Base-by-base conservation (phyloP, 1,139 yeast genomes). In the Saccharomyces hybrid region DNA sequence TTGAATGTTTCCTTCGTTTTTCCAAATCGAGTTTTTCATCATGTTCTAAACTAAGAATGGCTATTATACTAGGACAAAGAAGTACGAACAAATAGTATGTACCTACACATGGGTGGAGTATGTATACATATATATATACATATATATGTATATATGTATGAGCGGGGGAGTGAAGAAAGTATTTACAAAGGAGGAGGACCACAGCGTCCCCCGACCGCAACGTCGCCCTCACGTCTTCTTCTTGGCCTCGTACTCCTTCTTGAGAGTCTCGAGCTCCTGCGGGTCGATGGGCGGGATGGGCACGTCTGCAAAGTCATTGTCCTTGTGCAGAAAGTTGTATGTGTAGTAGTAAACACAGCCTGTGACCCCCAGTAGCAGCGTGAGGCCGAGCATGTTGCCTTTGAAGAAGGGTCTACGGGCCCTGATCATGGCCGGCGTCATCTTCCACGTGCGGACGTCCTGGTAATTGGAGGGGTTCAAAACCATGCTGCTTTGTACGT, bases 241-340 rank as follows among this genome's bases (percentile, higher is more conserved):
- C 51, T 80, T 84, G 51, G 54, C 55, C 53, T 64, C 68, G 64
- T 85, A 85, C 68, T 88, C 93, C 67, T 78, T 76, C 70, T 79
- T 83, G 73, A 91, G 79, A 71, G 81, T 78, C 54, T 79, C 80
- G 68, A 91, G 78, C 68, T 89, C 95, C 54, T 78, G 83, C 57
- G 88, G 95, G 48, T 85, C 80, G 60, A 91, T 79, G 29, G 97
- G 97, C 51, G 98, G 98, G 60, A 91, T 84, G 51, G 97, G 97
- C 63, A 91, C 87, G 69, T 90, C 97, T 51, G 78, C 80, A 68
- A 91, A 88, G 62, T 91, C 97, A 51, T 66, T 68, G 68, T 90
- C 97, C 59, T 82, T 82, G 60, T 82, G 82, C 67, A 91, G 78
- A 67, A 82, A 80, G 53, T 76, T 74, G 76, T 82, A 86, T 0